Evolutionary conservation across 2,329 filamentous ascomycete species (phyloP), one percentile per base, ranked within the genome.

Genomic region (Periconia sp.): DNA sequence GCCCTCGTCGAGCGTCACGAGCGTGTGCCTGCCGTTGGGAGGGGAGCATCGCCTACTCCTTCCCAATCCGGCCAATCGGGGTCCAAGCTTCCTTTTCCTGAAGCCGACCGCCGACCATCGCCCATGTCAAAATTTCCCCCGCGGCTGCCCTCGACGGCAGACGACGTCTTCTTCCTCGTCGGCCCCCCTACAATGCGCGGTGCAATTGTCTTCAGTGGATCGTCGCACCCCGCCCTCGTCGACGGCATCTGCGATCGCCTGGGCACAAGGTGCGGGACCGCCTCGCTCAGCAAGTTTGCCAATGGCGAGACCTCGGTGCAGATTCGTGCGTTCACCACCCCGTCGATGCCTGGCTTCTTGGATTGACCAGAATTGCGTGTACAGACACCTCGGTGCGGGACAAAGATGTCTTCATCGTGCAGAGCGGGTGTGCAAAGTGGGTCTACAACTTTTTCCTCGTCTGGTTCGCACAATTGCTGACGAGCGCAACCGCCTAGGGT

Each of bases 321-420:
- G 63, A 85, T 87, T 60, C 80, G 82, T 78, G 59, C 53, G 70
- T 65, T 36, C 28, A 13, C 46, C 36, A 33, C 22, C 32, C 42
- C 40, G 33, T 22, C 42, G 29, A 31, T 33, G 26, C 25, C 16
- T n/a, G n/a, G 13, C 24, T 32, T 34, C 17, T 34, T 42, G 36
- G 36, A 41, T 28, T 49, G 47, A 59, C 61, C 35, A 59, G 47
- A n/a, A 31, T 25, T 23, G 19, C n/a, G n/a, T n/a, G n/a, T n/a
- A n/a, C 48, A 78, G 75, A 77, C 62, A 76, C 76, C 36, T 87
- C 84, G 18, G 91, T 99, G 55, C 88, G 94, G 59, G 95, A 99
- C 69, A 95, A 97, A 73, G 92, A 99, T 81, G 92, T 99, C 62
- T 99, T 97, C 72, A 92, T 99, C 68, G 88, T 99, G 48, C 94